Base-by-base conservation (phyloP, 1,139 yeast genomes). In the Keqinozyma sinolaborantium region DNA sequence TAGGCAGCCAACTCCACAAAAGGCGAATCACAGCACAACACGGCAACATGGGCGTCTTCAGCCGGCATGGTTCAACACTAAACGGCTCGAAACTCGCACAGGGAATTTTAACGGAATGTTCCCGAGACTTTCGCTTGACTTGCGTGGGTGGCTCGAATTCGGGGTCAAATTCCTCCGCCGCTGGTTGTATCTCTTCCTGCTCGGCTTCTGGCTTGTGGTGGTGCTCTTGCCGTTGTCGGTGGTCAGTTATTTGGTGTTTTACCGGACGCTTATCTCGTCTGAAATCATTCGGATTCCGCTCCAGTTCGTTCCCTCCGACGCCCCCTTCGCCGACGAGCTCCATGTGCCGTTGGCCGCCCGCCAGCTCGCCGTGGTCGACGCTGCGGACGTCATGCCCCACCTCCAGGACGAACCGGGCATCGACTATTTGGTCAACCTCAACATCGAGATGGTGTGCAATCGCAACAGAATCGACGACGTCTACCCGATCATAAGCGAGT, bases 21-120 rank as follows among this genome's bases (percentile, higher is more conserved):
- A n/a, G 61, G 71, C 11, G 65, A 64, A 44, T 76, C 81, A 32
- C 73, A 59, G 12, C 65, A 65, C 23, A 75, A 50, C 16, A 75
- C 58, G 15, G 77, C 78, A 31, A 73, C 51, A 35, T 66, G 70
- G 5, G 28, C 7, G 14, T 28, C 16, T 5, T 23, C 30, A 9
- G 13, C 12, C 20, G 10, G n/a, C 15, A 19, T 25, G 8, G 13
- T 23, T n/a, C n/a, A n/a, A n/a, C n/a, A n/a, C n/a, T n/a, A n/a
- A n/a, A n/a, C n/a, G n/a, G n/a, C n/a, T n/a, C n/a, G n/a, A n/a
- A n/a, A n/a, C n/a, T n/a, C n/a, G n/a, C n/a, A n/a, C n/a, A n/a
- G n/a, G 25, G 10, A 19, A 9, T 19, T 10, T 10, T 10, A 10
- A 8, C 10, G 10, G 10, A 10, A 18, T 18, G 21, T 10, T 18